phyloP scores from a whole-genome alignment of 176 grass and related monocot species.

The Triticum monococcum region DNA sequence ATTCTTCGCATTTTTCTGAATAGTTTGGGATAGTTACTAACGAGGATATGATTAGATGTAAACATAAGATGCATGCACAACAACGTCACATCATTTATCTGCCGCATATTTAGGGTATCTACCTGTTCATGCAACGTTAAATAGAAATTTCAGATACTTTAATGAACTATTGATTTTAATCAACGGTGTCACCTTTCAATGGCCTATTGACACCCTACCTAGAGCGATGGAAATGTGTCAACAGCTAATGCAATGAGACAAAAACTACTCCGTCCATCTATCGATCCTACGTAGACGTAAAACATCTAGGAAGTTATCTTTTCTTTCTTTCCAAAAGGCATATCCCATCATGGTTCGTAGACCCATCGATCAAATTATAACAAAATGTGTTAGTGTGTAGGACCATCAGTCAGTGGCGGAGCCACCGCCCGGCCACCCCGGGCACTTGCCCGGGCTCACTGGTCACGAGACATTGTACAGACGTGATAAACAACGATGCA shows the following conservation, averaged over 20 bases:
- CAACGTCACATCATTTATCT: constrained; percentile 15
- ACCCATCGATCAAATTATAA: constrained; percentile 25
- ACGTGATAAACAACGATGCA: too few species aligned
- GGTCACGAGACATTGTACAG: too few species aligned
- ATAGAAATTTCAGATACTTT: constrained; percentile 12
- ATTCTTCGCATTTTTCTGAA: background rate
- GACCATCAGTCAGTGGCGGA: background rate
- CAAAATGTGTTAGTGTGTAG: background rate
- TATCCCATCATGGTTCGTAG: constrained; percentile 37
- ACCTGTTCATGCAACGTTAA: constrained; percentile 26
- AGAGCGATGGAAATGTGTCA: constrained; percentile 43
- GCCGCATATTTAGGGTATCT: constrained; percentile 23
- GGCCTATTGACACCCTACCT: constrained; percentile 45
- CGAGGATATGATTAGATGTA: background rate
- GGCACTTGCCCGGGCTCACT: too few species aligned
- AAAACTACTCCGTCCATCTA: constrained; percentile 25
- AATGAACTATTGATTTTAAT: constrained; percentile 4
- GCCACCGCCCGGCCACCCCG: too few species aligned
- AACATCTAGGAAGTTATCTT: background rate
- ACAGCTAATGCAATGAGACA: constrained; percentile 42
- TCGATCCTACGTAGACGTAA: background rate
- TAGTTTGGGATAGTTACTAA: background rate
- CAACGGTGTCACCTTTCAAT: constrained; percentile 2
- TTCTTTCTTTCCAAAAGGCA: constrained; percentile 10
- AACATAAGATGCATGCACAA: background rate